Base-by-base conservation (phyloP, 345 rosid genomes). In the Camelina neglecta region DNA sequence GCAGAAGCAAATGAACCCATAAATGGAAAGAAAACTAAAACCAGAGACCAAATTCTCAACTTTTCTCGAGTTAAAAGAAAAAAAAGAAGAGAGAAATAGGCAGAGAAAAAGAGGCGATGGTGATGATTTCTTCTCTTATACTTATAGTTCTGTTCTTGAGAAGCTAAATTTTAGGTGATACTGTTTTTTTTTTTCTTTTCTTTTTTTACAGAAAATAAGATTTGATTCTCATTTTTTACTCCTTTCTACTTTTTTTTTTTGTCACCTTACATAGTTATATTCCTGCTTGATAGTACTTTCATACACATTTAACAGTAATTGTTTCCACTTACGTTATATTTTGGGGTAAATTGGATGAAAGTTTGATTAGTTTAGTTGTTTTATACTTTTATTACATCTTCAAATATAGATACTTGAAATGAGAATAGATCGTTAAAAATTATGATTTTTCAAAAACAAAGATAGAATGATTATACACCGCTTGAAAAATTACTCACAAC, bases 1-100 rank as follows among this genome's bases (percentile, higher is more conserved):
- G 73, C 60, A 66, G 64, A 78, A 60, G 69, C 68, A 60, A 72
- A 53, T 16, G 59, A 72, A 60, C 10, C 73, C 73, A 67, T 72
- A 73, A 73, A 51, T 44, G 39, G 77, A 78, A 78, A 73, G 54
- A 51, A 67, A 72, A 67, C 53, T 72, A 9, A 59, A 60, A 35
- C 55, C 69, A 60, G 38, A 15, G 13, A 72, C 70, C 81, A 51
- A 60, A 8, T 23, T 66, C 35, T 60, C 9, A 21, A 58, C 59
- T 20, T 63, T 71, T 65, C 48, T 50, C 59, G 12, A 15, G 26
- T 36, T 12, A 61, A 21, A 51, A 39, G 11, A 51, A 6, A 41
- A 16, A 11, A 2, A 6, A 7, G 38, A 35, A 47, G 49, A 38
- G 41, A 75, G 51, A 63, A 62, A 42, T 75, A 53, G 21, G 65